Base-by-base conservation (phyloP, 176 grass and related monocot genomes). In the Oryza meridionalis region DNA sequence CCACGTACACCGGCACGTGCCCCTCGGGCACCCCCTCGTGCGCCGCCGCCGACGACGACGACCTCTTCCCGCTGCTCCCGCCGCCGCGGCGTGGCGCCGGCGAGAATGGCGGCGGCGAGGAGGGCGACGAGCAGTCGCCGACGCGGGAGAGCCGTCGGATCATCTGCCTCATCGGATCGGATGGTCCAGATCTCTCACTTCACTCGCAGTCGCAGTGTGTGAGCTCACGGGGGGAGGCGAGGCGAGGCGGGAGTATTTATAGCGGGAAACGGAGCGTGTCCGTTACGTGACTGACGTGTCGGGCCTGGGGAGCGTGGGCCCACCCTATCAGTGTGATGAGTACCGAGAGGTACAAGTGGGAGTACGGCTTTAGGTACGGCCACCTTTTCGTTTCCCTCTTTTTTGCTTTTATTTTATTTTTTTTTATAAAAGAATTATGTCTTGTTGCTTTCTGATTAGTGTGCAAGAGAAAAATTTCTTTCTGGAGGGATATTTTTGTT, bases 1-100 rank as follows among this genome's bases (percentile, higher is more conserved):
- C 79, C 2, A 95, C 94, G 86, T 78, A 87, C 73, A 96, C 84
- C 73, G 94, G 94, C 69, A 96, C 94, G 86, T 93, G 84, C 16
- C 91, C 94, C 81, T 93, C 91, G 27, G 88, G 84, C 27, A 77
- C 42, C 50, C 37, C 70, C 61, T 50, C 64, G 73, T 38, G 63
- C 78, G 45, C 22, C 8, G n/a, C 43, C 46, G 31, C 35, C 12
- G 17, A 15, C 16, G 40, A 17, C 25, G 15, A 55, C 6, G 53
- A 50, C 15, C 16, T 26, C 49, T 74, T 58, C 46, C 24, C 12
- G 13, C 44, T 38, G 35, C 35, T 37, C 35, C 35, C 35, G 6
- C 31, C n/a, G 31, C 22, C 26, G 12, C 2, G 19, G 7, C 4
- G 7, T 17, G 25, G 44, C 31, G 14, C 3, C 5, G 63, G 58